Evolutionary conservation across 2,329 filamentous ascomycete genomes (phyloP), one percentile per base, ranked within the genome.

Genomic region (Alternaria brassicicola): DNA sequence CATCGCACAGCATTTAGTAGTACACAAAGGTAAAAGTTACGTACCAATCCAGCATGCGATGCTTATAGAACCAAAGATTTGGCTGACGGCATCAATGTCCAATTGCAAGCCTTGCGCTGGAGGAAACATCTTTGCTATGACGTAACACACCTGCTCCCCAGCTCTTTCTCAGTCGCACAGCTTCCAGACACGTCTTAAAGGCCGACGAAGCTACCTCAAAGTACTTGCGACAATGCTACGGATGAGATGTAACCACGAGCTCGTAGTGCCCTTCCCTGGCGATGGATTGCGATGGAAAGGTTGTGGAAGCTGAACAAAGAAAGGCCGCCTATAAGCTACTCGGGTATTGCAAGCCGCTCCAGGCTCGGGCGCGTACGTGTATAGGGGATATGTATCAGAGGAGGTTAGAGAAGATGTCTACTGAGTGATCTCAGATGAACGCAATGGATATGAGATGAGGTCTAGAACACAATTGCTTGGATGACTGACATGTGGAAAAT

Each of bases 21-120:
- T 8, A 41, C 31, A 49, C 13, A 25, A 31, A 30, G 31, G 12
- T 12, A 17, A 6, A 33, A 30, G 17, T n/a, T 23, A 46, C 64
- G 39, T 67, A 75, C 73, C 75, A 56, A 98, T 91, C 95, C 95
- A 97, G 76, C 93, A 97, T 49, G 93, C 93, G 74, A 99, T 97
- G 43, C 92, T 97, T 67, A 99, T 93, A 8, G 93, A 97, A 33
- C 93, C 94, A 79, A 90, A 93, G 69, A 97, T 97, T 53, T 94
- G 94, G 68, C 92, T 96, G 70, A 97, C 88, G 60, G 93, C 93
- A 74, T 95, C 91, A 59, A 97, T 88, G 76, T 97, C 91, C 67
- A 97, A 83, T 77, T 90, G 89, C 62, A 85, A 76, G 61, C 80
- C 79, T 69, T 83, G 81, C 8, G 83, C 78, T 42, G 84, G 83